A percentile compares a stretch with the other conserved stretches of the same genome.
Conservation (phyloP, 2,329 filamentous ascomycete genomes). For the Sarocladium strictum region DNA sequence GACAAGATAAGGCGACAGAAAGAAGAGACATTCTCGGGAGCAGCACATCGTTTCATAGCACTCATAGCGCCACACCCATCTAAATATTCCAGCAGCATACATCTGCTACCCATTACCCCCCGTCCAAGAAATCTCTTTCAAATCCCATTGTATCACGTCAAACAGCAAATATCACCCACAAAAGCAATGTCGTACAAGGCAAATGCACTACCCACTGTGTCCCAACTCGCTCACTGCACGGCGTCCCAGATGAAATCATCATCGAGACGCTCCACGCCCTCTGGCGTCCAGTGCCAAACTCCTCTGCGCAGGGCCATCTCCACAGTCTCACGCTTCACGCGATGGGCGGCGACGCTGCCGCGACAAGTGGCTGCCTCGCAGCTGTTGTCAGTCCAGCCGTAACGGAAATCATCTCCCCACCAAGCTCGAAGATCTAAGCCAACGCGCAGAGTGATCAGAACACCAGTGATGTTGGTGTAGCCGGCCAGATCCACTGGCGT, state of each 20-base stretch:
- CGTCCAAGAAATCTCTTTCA: not conserved
- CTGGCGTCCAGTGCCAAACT: constrained; percentile 25
- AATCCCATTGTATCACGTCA: constrained; percentile 1
- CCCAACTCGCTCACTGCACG: not conserved
- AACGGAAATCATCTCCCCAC: constrained; percentile 35
- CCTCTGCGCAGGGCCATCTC: constrained; percentile 24
- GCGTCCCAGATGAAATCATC: constrained; percentile 21
- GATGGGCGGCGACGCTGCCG: constrained; percentile 17
- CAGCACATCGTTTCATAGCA: too few species aligned
- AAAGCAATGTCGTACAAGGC: constrained; percentile 13
- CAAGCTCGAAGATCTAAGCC: constrained; percentile 31
- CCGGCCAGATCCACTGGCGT: constrained; percentile 29
- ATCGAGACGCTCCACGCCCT: constrained; percentile 27
- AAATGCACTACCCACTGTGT: not conserved
- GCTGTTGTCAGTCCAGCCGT: constrained; percentile 36
- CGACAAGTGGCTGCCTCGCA: constrained; percentile 33
- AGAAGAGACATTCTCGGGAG: too few species aligned
- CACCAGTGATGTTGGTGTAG: constrained; percentile 32
- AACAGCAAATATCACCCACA: constrained; percentile 22
- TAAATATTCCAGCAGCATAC: not conserved
- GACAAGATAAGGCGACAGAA: too few species aligned
- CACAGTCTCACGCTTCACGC: constrained; percentile 26
- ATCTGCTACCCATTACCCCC: not conserved
- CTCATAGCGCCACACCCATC: not conserved
- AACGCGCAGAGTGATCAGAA: constrained; percentile 31